Evolutionary conservation across 2,329 filamentous ascomycete genomes (phyloP).

Genomic region (Fusarium brevicatenulatum): DNA sequence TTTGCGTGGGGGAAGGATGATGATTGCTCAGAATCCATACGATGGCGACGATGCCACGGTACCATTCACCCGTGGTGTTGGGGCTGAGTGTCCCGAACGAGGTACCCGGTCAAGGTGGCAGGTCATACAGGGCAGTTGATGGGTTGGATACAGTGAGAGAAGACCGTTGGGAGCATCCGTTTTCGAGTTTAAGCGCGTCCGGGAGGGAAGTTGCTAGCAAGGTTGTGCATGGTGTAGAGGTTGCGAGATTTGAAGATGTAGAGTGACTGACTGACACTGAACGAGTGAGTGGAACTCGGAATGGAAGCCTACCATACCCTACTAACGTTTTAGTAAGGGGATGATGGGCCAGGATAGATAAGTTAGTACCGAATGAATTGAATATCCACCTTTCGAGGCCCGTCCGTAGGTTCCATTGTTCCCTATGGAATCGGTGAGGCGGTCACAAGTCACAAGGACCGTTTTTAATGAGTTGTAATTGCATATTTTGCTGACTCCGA

Average conservation of each 20-base stretch:
- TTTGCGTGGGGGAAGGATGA: constrained; percentile 34
- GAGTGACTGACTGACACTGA: constrained; percentile 15
- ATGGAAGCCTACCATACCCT: constrained; percentile 23
- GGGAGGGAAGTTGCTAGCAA: constrained; percentile 2
- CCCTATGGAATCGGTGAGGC: constrained; percentile 29
- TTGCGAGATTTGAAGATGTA: constrained; percentile 39
- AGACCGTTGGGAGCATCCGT: constrained; percentile 10
- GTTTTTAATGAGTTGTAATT: constrained; percentile 31
- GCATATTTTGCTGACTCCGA: constrained; percentile 13
- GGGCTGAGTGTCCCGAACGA: constrained; percentile 36
- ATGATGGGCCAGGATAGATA: constrained; percentile 7
- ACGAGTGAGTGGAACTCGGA: constrained; percentile 33
- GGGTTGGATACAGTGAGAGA: constrained; percentile 17
- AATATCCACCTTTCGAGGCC: constrained; percentile 20
- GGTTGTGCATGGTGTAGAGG: constrained; percentile 36
- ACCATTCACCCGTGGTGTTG: constrained; percentile 35
- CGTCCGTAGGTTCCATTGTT: background rate
- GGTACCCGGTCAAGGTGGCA: constrained; percentile 37
- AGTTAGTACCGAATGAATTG: constrained; percentile 8
- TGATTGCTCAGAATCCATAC: constrained; percentile 41
- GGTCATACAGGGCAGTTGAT: constrained; percentile 23
- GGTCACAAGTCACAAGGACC: constrained; percentile 24
- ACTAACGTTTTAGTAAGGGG: constrained; percentile 2
- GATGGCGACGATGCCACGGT: constrained; percentile 38
- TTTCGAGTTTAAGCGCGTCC: constrained; percentile 18